Base-by-base conservation (phyloP, 1,284 basidiomycete species). In the Ganoderma multipileum region DNA sequence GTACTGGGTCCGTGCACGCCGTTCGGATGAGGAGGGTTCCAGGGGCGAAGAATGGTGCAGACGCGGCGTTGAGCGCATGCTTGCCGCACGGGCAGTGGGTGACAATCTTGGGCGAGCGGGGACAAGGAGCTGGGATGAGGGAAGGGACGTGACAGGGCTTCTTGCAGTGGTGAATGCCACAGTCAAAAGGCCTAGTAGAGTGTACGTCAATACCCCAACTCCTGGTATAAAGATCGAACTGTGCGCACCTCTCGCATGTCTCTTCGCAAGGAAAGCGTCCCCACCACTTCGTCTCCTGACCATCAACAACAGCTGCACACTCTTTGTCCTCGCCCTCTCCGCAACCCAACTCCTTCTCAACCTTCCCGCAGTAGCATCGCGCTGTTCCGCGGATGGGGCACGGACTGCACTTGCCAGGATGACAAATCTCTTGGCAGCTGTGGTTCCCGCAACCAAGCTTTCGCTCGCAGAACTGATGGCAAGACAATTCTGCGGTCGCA, bases 51-150 rank as follows among this genome's bases (percentile, higher is more conserved):
- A 73, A 78, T 1, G 74, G 75, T 33, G 66, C 79, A 42, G 70
- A 78, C 41, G 72, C 71, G 1, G 83, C 78, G 3, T 82, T 80
- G 58, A 95, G 87, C 0, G 83, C 80, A 16, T 88, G 86, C 65
- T 89, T 87, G 14, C 94, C 94, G 73, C 96, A 98, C 0, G 95
- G 94, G 77, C 96, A 98, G 52, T 87, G 87, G 0, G 85, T 86
- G 64, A 96, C 83, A 8, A 85, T 75, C 0, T 82, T 80, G 0
- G 95, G 95, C 0, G 94, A 92, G 44, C 85, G 84, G 0, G 95
- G 95, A 76, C 96, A 98, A 0, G 81, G 80, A 0, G 87, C 83
- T 0, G 90, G 85, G 1, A 74, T 78, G 0, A 83, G 78, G 2
- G 89, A 87, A 16, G 94, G 94, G 0, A 92, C 87, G 80, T 97